Evolutionary conservation across 2,329 filamentous ascomycete genomes (phyloP).

Genomic region (Periglandula ipomoeae): DNA sequence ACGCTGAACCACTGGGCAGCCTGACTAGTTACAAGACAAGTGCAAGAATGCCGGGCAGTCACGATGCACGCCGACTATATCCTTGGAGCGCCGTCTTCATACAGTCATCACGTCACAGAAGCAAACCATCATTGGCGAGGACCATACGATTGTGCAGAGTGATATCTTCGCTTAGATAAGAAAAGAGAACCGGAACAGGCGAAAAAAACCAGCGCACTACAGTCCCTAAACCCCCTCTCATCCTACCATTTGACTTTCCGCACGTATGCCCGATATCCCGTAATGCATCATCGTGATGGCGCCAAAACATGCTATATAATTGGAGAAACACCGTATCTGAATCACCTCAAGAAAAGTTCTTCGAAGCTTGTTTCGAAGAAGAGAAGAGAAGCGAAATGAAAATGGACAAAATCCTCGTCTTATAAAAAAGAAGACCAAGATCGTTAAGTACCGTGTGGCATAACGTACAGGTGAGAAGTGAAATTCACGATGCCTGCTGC

Average conservation of each 20-base stretch:
- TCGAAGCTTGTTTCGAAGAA: background rate
- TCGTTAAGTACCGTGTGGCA: slow-evolving; percentile 23
- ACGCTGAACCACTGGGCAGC: too few relatives aligned
- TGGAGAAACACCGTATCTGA: background rate
- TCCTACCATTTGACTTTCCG: slow-evolving; percentile 3
- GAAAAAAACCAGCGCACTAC: slow-evolving; percentile 10
- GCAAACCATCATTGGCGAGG: background rate
- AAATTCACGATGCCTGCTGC: slow-evolving; percentile 12
- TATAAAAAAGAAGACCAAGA: slow-evolving; percentile 17
- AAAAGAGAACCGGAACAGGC: background rate
- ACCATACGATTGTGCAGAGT: slow-evolving; percentile 1
- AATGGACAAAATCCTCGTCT: slow-evolving; percentile 7
- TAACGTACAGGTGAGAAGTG: slow-evolving; percentile 28
- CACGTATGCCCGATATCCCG: slow-evolving; percentile 7
- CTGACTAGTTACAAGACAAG: too few relatives aligned
- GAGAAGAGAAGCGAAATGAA: slow-evolving; percentile 3
- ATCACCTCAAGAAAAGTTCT: background rate
- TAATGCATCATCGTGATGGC: slow-evolving; percentile 11
- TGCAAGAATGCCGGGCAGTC: too few relatives aligned
- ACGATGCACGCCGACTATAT: too few relatives aligned
- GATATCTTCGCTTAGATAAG: slow-evolving; percentile 1
- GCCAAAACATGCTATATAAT: slow-evolving; percentile 9
- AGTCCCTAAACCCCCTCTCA: slow-evolving; percentile 6
- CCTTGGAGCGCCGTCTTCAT: too few relatives aligned
- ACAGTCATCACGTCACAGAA: too few relatives aligned